A percentile compares a stretch with the other conserved stretches of the same genome.
These are phyloP conservation scores for Dendryphion nanum DNA, from an alignment of 2,329 filamentous ascomycete genomes.

Conservation along the genomic window DNA sequence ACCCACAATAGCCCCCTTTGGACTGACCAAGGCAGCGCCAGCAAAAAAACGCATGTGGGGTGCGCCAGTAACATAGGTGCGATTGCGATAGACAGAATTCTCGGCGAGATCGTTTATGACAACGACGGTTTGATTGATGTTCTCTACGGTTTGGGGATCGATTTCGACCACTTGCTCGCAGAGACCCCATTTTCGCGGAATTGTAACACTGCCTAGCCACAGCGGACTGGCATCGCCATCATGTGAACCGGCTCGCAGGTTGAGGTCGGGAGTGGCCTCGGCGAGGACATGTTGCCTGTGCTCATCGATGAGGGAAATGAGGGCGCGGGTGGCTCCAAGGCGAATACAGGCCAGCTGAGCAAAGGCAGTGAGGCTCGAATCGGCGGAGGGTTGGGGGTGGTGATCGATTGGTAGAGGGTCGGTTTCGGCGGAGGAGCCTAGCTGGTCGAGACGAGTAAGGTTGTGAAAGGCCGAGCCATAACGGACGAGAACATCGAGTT, in stretches of 20 bases:
- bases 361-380: conserved; percentile 33
- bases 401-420: conserved; percentile 11
- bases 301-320: conserved; percentile 38
- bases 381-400: conserved; percentile 18
- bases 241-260: conserved; percentile 13
- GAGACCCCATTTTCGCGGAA: conserved; percentile 24
- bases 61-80: conserved; percentile 11
- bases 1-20: conserved; percentile 23
- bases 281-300: conserved; percentile 37
- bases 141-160: neutral
- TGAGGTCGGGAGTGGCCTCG: conserved; percentile 34
- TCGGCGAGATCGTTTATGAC: conserved; percentile 17
- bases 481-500: neutral
- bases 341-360: conserved; percentile 37
- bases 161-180: conserved; percentile 20
- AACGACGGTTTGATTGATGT: conserved; percentile 7
- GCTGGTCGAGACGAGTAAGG: neutral
- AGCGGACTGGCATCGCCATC: conserved; percentile 9
- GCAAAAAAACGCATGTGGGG: conserved; percentile 25
- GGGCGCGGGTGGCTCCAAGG: conserved; percentile 29
- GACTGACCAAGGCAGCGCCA: conserved; percentile 24
- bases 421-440: conserved; percentile 5
- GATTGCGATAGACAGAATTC: conserved; percentile 5
- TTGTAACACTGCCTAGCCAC: conserved; percentile 32
- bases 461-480: neutral